phyloP scores from a whole-genome alignment of 2,329 filamentous ascomycete genomes.

The Tolypocladium endophyticum region DNA sequence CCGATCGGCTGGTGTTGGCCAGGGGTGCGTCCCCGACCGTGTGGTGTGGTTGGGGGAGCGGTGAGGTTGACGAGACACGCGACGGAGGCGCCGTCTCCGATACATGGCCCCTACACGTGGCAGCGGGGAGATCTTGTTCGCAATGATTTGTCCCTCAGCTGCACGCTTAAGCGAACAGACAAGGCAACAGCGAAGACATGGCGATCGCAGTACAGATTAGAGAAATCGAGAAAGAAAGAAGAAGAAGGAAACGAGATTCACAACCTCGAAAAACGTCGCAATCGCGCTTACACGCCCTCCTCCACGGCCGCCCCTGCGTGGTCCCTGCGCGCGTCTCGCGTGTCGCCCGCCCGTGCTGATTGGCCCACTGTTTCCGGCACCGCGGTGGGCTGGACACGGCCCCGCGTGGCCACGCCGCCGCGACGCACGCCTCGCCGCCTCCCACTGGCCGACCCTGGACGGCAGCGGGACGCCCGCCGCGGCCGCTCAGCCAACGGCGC shows the following conservation, averaged over 20 bases:
- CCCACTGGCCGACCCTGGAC: slow-evolving; percentile 3
- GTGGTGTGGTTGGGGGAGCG: not conserved
- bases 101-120: no score
- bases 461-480: not conserved
- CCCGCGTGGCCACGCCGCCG: not conserved
- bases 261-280: not conserved
- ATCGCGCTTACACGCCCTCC: not conserved
- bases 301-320: not conserved
- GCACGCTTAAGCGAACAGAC: not conserved
- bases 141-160: not conserved
- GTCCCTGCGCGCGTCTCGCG: not conserved
- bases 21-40: not conserved
- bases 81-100: not conserved
- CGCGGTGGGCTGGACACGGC: not conserved
- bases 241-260: no score
- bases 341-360: not conserved
- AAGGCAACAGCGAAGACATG: not conserved
- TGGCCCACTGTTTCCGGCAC: not conserved
- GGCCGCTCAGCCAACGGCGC: slow-evolving; percentile 6
- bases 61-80: not conserved
- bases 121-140: no score
- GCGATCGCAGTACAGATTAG: not conserved
- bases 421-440: not conserved
- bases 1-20: not conserved
- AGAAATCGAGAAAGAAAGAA: not conserved